These are phyloP conservation scores for Rhizopogon sp. DNA, from an alignment of 768 basidiomycete species.

Conservation along the genomic window DNA sequence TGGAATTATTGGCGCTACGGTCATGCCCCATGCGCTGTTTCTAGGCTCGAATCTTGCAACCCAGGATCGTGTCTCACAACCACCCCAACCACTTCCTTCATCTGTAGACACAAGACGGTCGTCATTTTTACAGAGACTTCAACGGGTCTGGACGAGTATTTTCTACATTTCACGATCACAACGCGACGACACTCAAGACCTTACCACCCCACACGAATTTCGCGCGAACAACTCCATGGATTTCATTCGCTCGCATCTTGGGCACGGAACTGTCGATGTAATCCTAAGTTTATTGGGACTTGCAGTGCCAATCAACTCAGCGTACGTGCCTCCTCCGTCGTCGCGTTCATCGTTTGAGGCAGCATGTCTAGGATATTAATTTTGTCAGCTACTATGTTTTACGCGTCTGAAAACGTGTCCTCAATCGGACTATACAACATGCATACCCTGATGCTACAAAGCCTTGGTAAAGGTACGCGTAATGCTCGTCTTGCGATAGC, in stretches of 20 bases:
- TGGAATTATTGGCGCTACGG: conserved; percentile 45
- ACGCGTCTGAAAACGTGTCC: conserved; percentile 1
- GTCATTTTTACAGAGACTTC: background rate
- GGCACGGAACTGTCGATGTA: conserved; percentile 43
- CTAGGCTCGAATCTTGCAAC: conserved; percentile 47
- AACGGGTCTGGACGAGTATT: conserved; percentile 1
- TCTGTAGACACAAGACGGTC: conserved; percentile 1
- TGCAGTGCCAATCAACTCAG: conserved; percentile 43
- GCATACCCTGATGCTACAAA: conserved; percentile 32
- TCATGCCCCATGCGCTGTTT: conserved; percentile 58
- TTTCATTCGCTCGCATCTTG: conserved; percentile 36
- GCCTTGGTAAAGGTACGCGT: conserved; percentile 32
- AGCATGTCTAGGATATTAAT: conserved; percentile 29
- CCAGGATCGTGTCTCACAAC: conserved; percentile 36
- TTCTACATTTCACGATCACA: conserved; percentile 6
- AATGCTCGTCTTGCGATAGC: background rate
- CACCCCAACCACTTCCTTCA: conserved; percentile 6
- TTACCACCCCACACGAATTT: conserved; percentile 8
- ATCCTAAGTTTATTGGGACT: conserved; percentile 36
- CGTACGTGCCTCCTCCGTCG: conserved; percentile 11
- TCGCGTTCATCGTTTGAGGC: background rate
- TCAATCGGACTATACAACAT: conserved; percentile 39
- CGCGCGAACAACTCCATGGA: conserved; percentile 27
- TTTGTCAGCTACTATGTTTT: conserved; percentile 22
- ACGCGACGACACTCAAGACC: conserved; percentile 3